Conservation (phyloP, 257 asterid genomes). For the Ballota nigra region DNA sequence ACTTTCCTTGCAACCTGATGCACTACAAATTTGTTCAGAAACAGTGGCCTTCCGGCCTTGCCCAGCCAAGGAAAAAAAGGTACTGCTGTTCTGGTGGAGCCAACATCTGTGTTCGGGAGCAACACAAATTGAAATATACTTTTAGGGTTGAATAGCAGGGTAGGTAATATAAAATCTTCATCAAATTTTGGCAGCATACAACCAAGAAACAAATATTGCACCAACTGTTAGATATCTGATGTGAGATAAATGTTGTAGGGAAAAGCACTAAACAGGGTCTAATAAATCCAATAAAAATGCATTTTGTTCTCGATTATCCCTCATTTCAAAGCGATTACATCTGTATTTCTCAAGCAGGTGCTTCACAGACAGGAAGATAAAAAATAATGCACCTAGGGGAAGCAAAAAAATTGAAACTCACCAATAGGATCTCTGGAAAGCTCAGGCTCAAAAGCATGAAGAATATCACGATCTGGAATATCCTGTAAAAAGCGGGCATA, state of each 20-base stretch:
- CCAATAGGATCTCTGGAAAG: constrained; percentile 46
- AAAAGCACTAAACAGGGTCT: constrained; percentile 6
- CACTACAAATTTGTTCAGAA: background rate
- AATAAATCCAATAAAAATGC: background rate
- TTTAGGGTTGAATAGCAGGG: background rate
- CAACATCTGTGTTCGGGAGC: background rate
- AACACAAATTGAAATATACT: background rate
- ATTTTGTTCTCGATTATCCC: constrained; percentile 4
- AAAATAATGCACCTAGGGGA: constrained; percentile 14
- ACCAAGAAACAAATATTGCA: background rate
- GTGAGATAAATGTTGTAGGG: background rate
- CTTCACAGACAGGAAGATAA: constrained; percentile 5
- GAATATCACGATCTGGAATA: constrained; percentile 34
- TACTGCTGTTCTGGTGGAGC: background rate
- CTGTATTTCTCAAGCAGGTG: background rate
- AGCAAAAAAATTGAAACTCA: constrained; percentile 32
- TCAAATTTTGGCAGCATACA: background rate
- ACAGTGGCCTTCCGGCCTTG: background rate
- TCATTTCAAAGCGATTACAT: background rate
- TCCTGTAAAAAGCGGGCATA: constrained; percentile 36
- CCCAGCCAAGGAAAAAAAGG: background rate
- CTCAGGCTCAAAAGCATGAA: constrained; percentile 79
- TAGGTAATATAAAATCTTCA: background rate
- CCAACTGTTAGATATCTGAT: background rate
- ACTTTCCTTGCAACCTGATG: background rate